These are phyloP conservation scores for Austroboletus olivaceoglutinosus DNA, from an alignment of 1,284 basidiomycete genomes.

Conservation along the genomic window DNA sequence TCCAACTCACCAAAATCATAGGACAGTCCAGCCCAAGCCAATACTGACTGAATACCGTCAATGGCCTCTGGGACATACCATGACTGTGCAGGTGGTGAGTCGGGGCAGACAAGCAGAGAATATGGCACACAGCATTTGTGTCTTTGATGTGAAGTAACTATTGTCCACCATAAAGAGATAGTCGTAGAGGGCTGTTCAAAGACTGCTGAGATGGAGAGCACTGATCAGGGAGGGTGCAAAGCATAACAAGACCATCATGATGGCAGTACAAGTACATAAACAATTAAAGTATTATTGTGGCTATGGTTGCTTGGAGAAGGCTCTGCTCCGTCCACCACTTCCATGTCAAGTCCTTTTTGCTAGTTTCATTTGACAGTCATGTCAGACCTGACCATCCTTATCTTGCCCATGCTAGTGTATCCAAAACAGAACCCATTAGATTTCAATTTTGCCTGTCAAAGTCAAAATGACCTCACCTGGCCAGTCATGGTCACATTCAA, in stretches of 20 bases:
- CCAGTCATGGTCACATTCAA: conserved; percentile 55
- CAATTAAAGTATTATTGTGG: too few species aligned
- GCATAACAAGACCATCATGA: conserved; percentile 55
- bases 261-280: neutral
- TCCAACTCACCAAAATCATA: conserved; percentile 79
- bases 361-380: too few species aligned
- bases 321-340: too few species aligned
- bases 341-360: too few species aligned
- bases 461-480: conserved; percentile 24
- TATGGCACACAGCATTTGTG: conserved; percentile 59
- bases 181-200: conserved; percentile 96
- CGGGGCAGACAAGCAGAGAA: neutral
- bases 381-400: conserved; percentile 35
- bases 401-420: conserved; percentile 31
- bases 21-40: conserved; percentile 91
- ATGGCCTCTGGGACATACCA: conserved; percentile 82
- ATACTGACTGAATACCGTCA: conserved; percentile 71
- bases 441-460: conserved; percentile 33
- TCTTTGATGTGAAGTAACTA: conserved; percentile 96
- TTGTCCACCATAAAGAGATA: conserved; percentile 79
- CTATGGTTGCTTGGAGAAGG: too few species aligned
- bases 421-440: conserved; percentile 20
- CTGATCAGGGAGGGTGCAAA: conserved; percentile 99
- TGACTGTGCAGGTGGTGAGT: conserved; percentile 44
- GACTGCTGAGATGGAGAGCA: conserved; percentile 88